phyloP scores from a whole-genome alignment of 306 rosid genomes.

The Amphicarpaea edgeworthii region DNA sequence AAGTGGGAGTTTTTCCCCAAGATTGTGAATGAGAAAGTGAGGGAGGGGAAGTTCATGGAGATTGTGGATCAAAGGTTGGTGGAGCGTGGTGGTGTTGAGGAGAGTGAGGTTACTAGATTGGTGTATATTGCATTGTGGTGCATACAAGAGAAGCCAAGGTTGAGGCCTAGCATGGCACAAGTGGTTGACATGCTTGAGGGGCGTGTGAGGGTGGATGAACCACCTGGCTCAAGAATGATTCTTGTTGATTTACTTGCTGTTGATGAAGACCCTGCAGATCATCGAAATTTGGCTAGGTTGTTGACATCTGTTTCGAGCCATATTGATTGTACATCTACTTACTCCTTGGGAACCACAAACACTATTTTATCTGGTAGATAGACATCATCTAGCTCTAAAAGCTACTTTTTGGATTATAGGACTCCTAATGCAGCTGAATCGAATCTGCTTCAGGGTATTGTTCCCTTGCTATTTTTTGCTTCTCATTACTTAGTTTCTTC shows the following conservation, averaged over 20 bases:
- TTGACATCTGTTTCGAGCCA: slow-evolving; percentile 42
- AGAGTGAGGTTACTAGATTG: slow-evolving; percentile 67
- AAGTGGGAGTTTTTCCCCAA: slow-evolving; percentile 77
- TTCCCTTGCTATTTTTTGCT: slow-evolving; percentile 18
- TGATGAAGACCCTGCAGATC: slow-evolving; percentile 58
- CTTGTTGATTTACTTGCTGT: slow-evolving; percentile 65
- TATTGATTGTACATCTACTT: slow-evolving; percentile 40
- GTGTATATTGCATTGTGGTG: slow-evolving; percentile 87
- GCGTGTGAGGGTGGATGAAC: slow-evolving; percentile 65
- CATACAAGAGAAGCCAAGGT: slow-evolving; percentile 79
- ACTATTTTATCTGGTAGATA: slow-evolving; percentile 60
- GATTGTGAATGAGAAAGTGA: slow-evolving; percentile 71
- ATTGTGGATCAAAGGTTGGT: slow-evolving; percentile 67
- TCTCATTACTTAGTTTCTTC: slow-evolving; percentile 16
- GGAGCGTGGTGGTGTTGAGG: slow-evolving; percentile 57
- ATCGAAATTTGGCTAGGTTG: slow-evolving; percentile 34
- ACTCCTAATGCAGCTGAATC: neutral
- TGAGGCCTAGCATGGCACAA: slow-evolving; percentile 72
- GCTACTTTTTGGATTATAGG: neutral
- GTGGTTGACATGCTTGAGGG: slow-evolving; percentile 92
- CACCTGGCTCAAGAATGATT: slow-evolving; percentile 80
- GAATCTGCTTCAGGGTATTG: slow-evolving; percentile 14
- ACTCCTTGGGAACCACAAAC: slow-evolving; percentile 53
- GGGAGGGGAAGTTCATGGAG: slow-evolving; percentile 77
- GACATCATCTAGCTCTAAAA: slow-evolving; percentile 24